These are phyloP conservation scores for Cyberlindnera xishuangbannaensis DNA, from an alignment of 805 yeast species.

Conservation along the genomic window DNA sequence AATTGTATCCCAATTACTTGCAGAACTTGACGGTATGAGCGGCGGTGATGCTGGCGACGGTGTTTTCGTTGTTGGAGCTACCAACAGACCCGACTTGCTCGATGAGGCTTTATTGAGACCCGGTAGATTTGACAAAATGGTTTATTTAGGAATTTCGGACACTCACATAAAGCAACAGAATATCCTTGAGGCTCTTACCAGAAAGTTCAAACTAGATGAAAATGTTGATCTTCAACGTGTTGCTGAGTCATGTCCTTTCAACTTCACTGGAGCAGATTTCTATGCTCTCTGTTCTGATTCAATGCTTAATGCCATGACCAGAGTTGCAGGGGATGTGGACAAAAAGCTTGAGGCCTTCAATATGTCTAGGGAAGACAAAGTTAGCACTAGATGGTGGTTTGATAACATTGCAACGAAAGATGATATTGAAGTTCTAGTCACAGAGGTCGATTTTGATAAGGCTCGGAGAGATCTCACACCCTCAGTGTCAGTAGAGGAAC, in stretches of 20 bases:
- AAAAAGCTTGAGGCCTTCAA: constrained; percentile 51
- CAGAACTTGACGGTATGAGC: constrained; percentile 96
- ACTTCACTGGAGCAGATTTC: constrained; percentile 97
- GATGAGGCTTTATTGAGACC: constrained; percentile 94
- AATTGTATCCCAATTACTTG: constrained; percentile 89
- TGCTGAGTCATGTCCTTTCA: constrained; percentile 73
- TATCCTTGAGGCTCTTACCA: constrained; percentile 79
- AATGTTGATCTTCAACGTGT: constrained; percentile 53
- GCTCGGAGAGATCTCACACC: constrained; percentile 72
- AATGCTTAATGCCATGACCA: constrained; percentile 92
- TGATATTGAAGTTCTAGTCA: constrained; percentile 66
- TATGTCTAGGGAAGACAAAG: constrained; percentile 33
- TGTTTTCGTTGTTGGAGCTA: constrained; percentile 98
- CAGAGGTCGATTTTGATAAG: constrained; percentile 67
- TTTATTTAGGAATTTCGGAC: constrained; percentile 89
- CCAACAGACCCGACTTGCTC: constrained; percentile 90
- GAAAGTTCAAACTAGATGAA: constrained; percentile 64
- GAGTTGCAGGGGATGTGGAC: constrained; percentile 78
- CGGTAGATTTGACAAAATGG: constrained; percentile 92
- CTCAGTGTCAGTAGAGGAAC: constrained; percentile 82
- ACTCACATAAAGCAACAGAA: constrained; percentile 84
- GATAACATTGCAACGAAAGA: constrained; percentile 65
- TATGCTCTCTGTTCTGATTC: constrained; percentile 95
- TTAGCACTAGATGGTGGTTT: constrained; percentile 85
- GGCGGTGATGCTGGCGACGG: constrained; percentile 72